phyloP scores from a whole-genome alignment of 768 basidiomycete genomes.

The Russula griseocarnosa region DNA sequence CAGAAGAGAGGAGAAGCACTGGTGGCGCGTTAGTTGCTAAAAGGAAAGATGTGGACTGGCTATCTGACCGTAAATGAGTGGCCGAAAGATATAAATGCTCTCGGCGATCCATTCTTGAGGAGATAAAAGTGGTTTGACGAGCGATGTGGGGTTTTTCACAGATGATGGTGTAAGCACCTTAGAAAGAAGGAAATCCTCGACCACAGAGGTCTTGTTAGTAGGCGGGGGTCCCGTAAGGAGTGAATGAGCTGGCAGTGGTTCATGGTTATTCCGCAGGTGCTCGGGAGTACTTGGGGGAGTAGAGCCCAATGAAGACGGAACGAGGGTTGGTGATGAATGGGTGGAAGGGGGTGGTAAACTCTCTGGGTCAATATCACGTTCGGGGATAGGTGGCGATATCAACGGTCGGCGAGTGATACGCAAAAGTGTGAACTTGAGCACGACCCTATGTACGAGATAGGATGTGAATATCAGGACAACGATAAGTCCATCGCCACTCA shows the following conservation, averaged over 20 bases:
- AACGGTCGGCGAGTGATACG: slow-evolving; percentile 73
- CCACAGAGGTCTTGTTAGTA: slow-evolving; percentile 48
- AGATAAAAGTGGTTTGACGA: slow-evolving; percentile 57
- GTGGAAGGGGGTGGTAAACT: slow-evolving; percentile 46
- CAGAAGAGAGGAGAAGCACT: slow-evolving; percentile 42
- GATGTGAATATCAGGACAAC: slow-evolving; percentile 17
- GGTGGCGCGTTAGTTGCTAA: slow-evolving; percentile 15
- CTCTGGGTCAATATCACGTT: slow-evolving; percentile 82
- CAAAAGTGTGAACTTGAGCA: slow-evolving; percentile 70
- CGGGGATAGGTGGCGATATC: slow-evolving; percentile 74
- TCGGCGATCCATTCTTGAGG: slow-evolving; percentile 76
- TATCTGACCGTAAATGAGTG: slow-evolving; percentile 68
- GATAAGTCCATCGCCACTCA: slow-evolving; percentile 38
- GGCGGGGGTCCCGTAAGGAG: slow-evolving; percentile 54
- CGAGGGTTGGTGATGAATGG: slow-evolving; percentile 56
- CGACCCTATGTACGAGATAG: slow-evolving; percentile 47
- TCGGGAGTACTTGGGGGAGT: slow-evolving; percentile 66
- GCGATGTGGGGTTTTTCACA: slow-evolving; percentile 65
- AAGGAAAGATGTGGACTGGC: background rate
- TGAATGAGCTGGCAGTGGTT: slow-evolving; percentile 60
- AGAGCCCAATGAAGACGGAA: slow-evolving; percentile 51
- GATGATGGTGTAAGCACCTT: slow-evolving; percentile 72
- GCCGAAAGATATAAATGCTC: slow-evolving; percentile 63
- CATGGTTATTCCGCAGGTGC: slow-evolving; percentile 75
- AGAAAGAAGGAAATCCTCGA: slow-evolving; percentile 79